These are phyloP conservation scores for Cutaneotrichosporon sp. DNA, from an alignment of 1,284 basidiomycete genomes.

Conservation along the genomic window DNA sequence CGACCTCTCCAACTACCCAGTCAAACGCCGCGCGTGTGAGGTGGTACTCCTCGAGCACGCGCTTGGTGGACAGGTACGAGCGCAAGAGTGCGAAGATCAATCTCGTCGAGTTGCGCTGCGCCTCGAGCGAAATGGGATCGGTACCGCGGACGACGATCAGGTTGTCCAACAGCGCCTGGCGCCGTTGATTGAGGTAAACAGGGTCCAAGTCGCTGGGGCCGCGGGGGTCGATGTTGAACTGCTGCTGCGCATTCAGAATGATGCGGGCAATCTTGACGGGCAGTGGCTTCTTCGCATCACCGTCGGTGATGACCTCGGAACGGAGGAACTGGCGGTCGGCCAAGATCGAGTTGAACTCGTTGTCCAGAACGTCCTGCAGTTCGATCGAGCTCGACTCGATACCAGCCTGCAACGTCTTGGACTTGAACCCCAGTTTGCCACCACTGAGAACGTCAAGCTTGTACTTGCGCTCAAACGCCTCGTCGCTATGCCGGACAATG, in stretches of 20 bases:
- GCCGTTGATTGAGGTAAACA: conserved; percentile 75
- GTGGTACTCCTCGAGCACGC: conserved; percentile 81
- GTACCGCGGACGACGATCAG: conserved; percentile 85
- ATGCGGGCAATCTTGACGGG: conserved; percentile 94
- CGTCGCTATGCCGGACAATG: conserved; percentile 78
- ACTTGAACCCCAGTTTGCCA: conserved; percentile 69
- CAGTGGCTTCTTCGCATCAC: conserved; percentile 69
- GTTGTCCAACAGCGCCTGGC: conserved; percentile 68
- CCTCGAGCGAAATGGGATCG: conserved; percentile 69
- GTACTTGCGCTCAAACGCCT: conserved; percentile 85
- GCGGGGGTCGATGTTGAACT: conserved; percentile 93
- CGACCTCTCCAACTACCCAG: conserved; percentile 95
- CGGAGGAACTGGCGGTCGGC: conserved; percentile 77
- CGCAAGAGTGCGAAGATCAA: conserved; percentile 91
- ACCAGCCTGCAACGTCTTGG: conserved; percentile 87
- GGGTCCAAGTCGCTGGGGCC: conserved; percentile 93
- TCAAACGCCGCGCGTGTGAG: conserved; percentile 90
- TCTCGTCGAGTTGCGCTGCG: conserved; percentile 85
- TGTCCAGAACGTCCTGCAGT: conserved; percentile 85
- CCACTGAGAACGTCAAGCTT: conserved; percentile 81
- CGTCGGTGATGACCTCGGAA: conserved; percentile 77
- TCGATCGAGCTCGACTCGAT: conserved; percentile 84
- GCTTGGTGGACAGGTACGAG: conserved; percentile 78
- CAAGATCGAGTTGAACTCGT: conserved; percentile 75
- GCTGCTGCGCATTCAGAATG: conserved; percentile 91